Percentiles rank a stretch among this genome's conserved stretches.
Evolutionary conservation across 2,329 filamentous ascomycete genomes (phyloP).

Genomic region (Sarocladium oryzae): DNA sequence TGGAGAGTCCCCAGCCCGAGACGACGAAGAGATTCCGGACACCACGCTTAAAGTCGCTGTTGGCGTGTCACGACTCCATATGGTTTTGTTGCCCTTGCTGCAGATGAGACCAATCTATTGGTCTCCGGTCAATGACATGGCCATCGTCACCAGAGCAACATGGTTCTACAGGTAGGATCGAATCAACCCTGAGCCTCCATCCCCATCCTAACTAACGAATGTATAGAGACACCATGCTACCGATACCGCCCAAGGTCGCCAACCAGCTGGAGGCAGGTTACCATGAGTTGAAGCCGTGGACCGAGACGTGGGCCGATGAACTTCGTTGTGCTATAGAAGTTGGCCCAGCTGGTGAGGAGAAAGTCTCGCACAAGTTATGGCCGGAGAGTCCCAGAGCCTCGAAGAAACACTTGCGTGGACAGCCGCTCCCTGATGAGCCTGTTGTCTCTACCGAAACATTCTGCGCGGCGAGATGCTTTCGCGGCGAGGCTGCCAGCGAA

Average conservation of each 20-base stretch:
- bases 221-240: slow-evolving; percentile 73
- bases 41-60: slow-evolving; percentile 62
- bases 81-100: slow-evolving; percentile 74
- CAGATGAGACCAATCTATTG: slow-evolving; percentile 98
- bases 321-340: slow-evolving; percentile 85
- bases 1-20: slow-evolving; percentile 9
- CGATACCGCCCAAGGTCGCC: slow-evolving; percentile 75
- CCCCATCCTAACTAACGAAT: slow-evolving; percentile 13
- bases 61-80: slow-evolving; percentile 81
- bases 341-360: slow-evolving; percentile 83
- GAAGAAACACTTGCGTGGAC: slow-evolving; percentile 10
- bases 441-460: slow-evolving; percentile 47
- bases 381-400: slow-evolving; percentile 36
- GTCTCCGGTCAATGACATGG: slow-evolving; percentile 87
- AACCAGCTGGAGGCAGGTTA: slow-evolving; percentile 94
- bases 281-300: slow-evolving; percentile 78
- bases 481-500: slow-evolving; percentile 52
- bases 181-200: neutral
- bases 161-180: slow-evolving; percentile 78
- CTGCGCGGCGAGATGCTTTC: slow-evolving; percentile 54
- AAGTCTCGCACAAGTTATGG: slow-evolving; percentile 81
- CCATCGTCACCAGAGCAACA: slow-evolving; percentile 74
- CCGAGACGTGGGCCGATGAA: slow-evolving; percentile 88
- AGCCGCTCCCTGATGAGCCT: slow-evolving; percentile 23
- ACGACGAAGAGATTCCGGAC: slow-evolving; percentile 15